These are phyloP conservation scores for Metschnikowia dekortorum DNA, from an alignment of 805 yeast genomes.

Conservation along the genomic window DNA sequence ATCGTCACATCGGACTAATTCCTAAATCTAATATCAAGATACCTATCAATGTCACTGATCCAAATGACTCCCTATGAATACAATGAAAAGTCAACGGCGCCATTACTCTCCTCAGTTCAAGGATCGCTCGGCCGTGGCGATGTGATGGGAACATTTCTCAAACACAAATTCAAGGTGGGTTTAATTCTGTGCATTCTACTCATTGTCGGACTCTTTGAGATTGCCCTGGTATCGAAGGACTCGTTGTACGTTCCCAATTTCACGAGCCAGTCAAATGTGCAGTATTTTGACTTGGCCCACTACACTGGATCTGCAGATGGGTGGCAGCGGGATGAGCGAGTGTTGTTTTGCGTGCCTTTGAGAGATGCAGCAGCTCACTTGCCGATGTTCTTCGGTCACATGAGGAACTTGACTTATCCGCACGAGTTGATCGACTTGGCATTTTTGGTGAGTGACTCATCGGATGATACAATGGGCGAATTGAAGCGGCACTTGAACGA, in stretches of 20 bases:
- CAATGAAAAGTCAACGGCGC: constrained; percentile 11
- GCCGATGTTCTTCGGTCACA: constrained; percentile 83
- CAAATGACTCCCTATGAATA: constrained; percentile 20
- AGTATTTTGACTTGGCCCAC: constrained; percentile 67
- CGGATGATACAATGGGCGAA: constrained; percentile 78
- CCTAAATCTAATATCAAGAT: not conserved
- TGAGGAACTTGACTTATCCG: constrained; percentile 78
- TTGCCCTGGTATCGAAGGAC: constrained; percentile 12
- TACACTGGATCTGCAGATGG: constrained; percentile 67
- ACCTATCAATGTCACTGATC: constrained; percentile 10
- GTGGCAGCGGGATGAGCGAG: constrained; percentile 75
- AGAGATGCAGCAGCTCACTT: constrained; percentile 90
- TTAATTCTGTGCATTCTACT: constrained; percentile 5
- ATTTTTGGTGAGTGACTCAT: constrained; percentile 84
- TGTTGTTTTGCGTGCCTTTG: constrained; percentile 81
- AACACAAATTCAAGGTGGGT: constrained; percentile 13
- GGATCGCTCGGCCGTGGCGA: constrained; percentile 3
- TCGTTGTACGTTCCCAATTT: constrained; percentile 33
- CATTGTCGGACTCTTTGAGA: constrained; percentile 12
- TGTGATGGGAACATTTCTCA: constrained; percentile 5
- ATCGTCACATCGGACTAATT: too few species aligned
- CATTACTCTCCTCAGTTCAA: constrained; percentile 3
- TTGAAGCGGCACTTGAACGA: constrained; percentile 53
- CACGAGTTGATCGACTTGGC: constrained; percentile 79
- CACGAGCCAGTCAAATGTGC: constrained; percentile 37